A percentile compares a stretch with the other conserved stretches of the same genome.
Evolutionary conservation across 2,329 filamentous ascomycete genomes (phyloP).

Genomic region (Cladosporium halotolerans): DNA sequence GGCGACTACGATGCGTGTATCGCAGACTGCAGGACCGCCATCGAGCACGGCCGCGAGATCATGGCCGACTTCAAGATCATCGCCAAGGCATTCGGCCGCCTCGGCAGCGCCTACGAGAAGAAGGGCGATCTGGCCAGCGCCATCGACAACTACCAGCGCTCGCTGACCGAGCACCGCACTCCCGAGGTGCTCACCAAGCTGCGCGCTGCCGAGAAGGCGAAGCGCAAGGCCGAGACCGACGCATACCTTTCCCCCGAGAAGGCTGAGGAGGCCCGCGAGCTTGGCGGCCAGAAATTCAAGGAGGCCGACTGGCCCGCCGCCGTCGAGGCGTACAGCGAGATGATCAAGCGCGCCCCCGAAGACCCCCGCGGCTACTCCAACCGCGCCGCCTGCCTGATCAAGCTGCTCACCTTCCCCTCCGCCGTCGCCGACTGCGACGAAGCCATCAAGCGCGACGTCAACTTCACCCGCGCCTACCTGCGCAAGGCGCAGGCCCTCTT

Average conservation of each 20-base stretch:
- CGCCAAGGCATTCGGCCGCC: conserved; percentile 93
- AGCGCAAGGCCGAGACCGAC: conserved; percentile 66
- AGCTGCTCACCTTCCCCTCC: conserved; percentile 90
- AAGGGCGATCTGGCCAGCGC: conserved; percentile 71
- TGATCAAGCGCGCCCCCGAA: conserved; percentile 90
- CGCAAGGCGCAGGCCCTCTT: conserved; percentile 93
- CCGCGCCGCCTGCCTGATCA: conserved; percentile 92
- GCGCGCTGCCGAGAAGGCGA: conserved; percentile 79
- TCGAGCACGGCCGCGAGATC: conserved; percentile 82
- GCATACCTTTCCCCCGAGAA: conserved; percentile 86
- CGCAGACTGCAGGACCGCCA: conserved; percentile 77
- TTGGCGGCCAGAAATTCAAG: conserved; percentile 97
- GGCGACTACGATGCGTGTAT: conserved; percentile 86
- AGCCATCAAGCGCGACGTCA: conserved; percentile 83
- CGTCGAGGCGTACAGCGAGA: conserved; percentile 89
- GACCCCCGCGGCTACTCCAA: conserved; percentile 96
- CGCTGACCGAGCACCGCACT: conserved; percentile 92
- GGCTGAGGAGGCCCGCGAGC: conserved; percentile 89
- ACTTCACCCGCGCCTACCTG: conserved; percentile 93
- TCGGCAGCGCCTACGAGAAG: conserved; percentile 91
- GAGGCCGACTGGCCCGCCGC: conserved; percentile 91
- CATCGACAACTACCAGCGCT: conserved; percentile 85
- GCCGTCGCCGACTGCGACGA: conserved; percentile 88
- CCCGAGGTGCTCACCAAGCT: conserved; percentile 92
- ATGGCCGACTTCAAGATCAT: conserved; percentile 97